phyloP scores from a whole-genome alignment of 352 stramenopile species.

The Pythium aphanidermatum region DNA sequence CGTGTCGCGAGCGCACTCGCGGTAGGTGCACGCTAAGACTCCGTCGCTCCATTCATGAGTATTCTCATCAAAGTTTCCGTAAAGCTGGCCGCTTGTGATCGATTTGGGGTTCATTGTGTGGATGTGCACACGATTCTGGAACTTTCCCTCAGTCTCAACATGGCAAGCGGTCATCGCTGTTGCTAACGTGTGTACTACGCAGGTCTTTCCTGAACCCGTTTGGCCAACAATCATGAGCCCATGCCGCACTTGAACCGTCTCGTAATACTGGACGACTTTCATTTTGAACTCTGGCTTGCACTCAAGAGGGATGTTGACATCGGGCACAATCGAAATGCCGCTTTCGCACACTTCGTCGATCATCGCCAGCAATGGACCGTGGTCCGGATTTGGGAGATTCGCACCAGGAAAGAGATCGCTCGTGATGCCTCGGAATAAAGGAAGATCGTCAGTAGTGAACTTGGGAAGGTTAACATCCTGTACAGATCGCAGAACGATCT shows the following conservation, averaged over 20 bases:
- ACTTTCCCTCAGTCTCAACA: constrained; percentile 42
- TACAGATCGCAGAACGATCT: constrained; percentile 90
- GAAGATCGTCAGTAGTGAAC: constrained; percentile 91
- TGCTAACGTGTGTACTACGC: constrained; percentile 81
- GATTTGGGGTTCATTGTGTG: constrained; percentile 94
- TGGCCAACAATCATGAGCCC: constrained; percentile 95
- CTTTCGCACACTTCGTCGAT: constrained; percentile 78
- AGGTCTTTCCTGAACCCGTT: constrained; percentile 93
- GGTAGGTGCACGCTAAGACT: constrained; percentile 92
- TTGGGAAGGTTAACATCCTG: constrained; percentile 94
- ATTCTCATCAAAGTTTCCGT: constrained; percentile 93
- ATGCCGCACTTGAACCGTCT: constrained; percentile 92
- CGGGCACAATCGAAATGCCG: constrained; percentile 56
- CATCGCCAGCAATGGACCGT: constrained; percentile 68
- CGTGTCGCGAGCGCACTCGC: constrained; percentile 85
- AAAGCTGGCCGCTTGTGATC: constrained; percentile 92
- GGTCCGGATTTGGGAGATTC: constrained; percentile 81
- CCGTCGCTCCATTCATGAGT: constrained; percentile 95
- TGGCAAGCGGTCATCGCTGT: constrained; percentile 71
- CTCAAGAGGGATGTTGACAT: constrained; percentile 53
- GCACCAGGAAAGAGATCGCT: constrained; percentile 92
- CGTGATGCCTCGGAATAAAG: constrained; percentile 91
- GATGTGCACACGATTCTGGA: constrained; percentile 63
- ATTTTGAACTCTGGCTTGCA: constrained; percentile 81
- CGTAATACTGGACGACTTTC: constrained; percentile 94